Conservation (phyloP, 495 filamentous ascomycete genomes). For the Talaromyces nanjingensis region DNA sequence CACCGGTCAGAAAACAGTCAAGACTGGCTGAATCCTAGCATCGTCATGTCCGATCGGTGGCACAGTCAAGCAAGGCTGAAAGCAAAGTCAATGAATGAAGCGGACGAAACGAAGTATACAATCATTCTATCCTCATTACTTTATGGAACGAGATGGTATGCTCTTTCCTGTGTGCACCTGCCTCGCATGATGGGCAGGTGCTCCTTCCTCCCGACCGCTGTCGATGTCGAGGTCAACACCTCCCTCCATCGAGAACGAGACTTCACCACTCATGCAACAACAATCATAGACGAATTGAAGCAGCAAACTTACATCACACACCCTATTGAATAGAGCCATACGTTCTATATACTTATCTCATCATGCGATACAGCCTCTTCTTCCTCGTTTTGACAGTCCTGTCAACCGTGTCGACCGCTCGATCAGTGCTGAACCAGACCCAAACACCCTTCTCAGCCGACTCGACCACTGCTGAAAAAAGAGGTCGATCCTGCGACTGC, state of each 20-base stretch:
- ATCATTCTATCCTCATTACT: not conserved
- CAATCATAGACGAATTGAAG: not conserved
- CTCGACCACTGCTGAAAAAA: slow-evolving; percentile 10
- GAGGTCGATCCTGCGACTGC: slow-evolving; percentile 25
- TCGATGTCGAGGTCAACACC: not conserved
- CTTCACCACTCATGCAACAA: not conserved
- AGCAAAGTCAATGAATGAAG: not conserved
- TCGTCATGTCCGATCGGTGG: not conserved
- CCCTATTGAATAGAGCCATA: not conserved
- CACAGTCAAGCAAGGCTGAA: not conserved
- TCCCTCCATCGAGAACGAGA: not conserved
- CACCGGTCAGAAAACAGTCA: not conserved
- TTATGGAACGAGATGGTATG: not conserved
- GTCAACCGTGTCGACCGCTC: not conserved
- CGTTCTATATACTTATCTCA: not conserved
- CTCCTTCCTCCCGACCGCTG: not conserved
- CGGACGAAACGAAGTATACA: not conserved
- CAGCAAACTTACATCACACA: not conserved
- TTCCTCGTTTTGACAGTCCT: not conserved
- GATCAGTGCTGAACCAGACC: not conserved
- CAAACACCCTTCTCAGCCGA: slow-evolving; percentile 1
- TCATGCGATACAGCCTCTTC: slow-evolving; percentile 1
- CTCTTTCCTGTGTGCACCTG: not conserved
- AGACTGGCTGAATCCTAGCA: not conserved
- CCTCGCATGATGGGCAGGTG: not conserved